Conservation (phyloP, 2,329 filamentous ascomycete species). For the Cladobotryum mycophilum region DNA sequence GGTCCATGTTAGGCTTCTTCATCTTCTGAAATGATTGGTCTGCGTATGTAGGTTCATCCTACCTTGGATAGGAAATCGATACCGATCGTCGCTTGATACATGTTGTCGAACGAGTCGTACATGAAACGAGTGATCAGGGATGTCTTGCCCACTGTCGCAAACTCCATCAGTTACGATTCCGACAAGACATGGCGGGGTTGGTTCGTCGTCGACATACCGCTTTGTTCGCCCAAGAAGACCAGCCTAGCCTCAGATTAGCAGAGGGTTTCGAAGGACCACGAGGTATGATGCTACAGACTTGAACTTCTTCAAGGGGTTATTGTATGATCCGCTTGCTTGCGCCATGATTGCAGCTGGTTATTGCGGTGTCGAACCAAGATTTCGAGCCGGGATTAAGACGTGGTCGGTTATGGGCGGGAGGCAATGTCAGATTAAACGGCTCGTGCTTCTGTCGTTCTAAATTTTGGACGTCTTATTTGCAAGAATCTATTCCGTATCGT, state of each 20-base stretch:
- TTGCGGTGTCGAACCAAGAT: background rate
- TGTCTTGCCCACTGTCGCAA: slow-evolving; percentile 80
- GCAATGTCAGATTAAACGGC: no score
- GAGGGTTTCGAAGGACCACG: background rate
- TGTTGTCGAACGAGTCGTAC: slow-evolving; percentile 99
- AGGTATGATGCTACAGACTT: slow-evolving; percentile 52
- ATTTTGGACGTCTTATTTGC: no score
- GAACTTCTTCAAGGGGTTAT: slow-evolving; percentile 99
- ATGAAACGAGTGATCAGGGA: slow-evolving; percentile 98
- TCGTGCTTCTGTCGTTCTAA: no score
- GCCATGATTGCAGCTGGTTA: slow-evolving; percentile 57
- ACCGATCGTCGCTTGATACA: slow-evolving; percentile 98
- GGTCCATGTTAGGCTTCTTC: background rate
- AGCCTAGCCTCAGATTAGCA: slow-evolving; percentile 50
- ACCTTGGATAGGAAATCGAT: slow-evolving; percentile 99
- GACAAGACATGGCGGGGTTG: slow-evolving; percentile 3
- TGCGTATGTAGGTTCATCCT: slow-evolving; percentile 19
- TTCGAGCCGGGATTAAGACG: no score
- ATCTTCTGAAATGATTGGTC: background rate
- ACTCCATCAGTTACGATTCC: slow-evolving; percentile 19
- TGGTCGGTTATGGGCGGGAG: no score
- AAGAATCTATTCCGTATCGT: no score
- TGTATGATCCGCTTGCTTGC: slow-evolving; percentile 79
- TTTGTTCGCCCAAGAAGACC: slow-evolving; percentile 97
- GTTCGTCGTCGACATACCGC: slow-evolving; percentile 57